Conservation (phyloP, 2,329 filamentous ascomycete genomes). For the Fusarium sp. region DNA sequence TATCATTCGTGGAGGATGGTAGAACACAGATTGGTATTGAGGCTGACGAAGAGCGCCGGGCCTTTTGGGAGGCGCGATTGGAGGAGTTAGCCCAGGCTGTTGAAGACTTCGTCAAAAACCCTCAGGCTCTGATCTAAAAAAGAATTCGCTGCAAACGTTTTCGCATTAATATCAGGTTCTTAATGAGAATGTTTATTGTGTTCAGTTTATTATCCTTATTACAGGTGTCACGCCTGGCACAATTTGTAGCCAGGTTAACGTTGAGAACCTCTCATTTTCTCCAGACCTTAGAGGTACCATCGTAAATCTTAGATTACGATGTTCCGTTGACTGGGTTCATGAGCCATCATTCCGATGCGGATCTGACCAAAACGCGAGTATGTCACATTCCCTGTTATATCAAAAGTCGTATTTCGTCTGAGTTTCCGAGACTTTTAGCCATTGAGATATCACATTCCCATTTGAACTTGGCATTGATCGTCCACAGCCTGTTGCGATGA, state of each 20-base stretch:
- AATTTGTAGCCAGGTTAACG: background rate
- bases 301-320: too few species aligned
- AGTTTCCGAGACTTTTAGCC: background rate
- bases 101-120: slow-evolving; percentile 35
- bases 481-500: too few species aligned
- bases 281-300: too few species aligned
- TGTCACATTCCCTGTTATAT: background rate
- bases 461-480: background rate
- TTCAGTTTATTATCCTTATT: background rate
- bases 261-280: too few species aligned
- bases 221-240: too few species aligned
- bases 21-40: slow-evolving; percentile 46
- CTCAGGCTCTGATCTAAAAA: slow-evolving; percentile 22
- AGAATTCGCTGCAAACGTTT: background rate
- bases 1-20: slow-evolving; percentile 44
- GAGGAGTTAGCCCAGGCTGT: slow-evolving; percentile 38
- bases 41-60: slow-evolving; percentile 45
- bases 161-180: background rate
- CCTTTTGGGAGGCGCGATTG: slow-evolving; percentile 46
- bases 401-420: background rate
- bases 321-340: too few species aligned
- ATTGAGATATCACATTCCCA: background rate
- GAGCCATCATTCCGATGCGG: too few species aligned
- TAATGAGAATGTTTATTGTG: background rate
- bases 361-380: too few species aligned